A percentile compares a stretch with the other conserved stretches of the same genome.
Evolutionary conservation across 208 protist species (phyloP).

Genomic region (Herpetomonas muscarum): DNA sequence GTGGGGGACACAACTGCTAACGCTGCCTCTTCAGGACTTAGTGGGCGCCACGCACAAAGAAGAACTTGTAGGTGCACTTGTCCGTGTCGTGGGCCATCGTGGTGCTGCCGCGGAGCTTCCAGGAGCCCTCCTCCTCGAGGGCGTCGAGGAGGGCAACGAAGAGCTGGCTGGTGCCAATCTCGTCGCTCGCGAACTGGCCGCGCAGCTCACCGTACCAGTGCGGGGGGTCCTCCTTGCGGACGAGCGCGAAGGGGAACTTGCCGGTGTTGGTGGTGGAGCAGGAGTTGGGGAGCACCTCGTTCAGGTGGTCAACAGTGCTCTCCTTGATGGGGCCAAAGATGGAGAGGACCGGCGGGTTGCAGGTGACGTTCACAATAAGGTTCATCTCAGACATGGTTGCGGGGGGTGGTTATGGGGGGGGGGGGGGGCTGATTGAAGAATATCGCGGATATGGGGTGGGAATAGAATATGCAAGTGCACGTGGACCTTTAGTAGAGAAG

Average conservation of each 20-base stretch:
- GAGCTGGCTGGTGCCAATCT: conserved; percentile 82
- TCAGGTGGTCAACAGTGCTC: conserved; percentile 85
- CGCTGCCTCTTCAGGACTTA: no score
- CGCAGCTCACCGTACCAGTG: conserved; percentile 87
- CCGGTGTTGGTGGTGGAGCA: conserved; percentile 85
- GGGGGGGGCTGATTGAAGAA: no score
- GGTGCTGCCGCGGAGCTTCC: conserved; percentile 80
- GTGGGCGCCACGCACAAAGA: conserved; percentile 69
- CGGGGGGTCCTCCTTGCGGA: conserved; percentile 69
- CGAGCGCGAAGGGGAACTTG: conserved; percentile 71
- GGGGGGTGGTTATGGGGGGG: background rate
- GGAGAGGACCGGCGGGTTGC: conserved; percentile 85
- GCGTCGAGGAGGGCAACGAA: conserved; percentile 78
- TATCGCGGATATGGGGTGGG: no score
- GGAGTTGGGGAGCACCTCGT: conserved; percentile 69
- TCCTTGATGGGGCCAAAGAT: conserved; percentile 89
- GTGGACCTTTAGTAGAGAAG: background rate
- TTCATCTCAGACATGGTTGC: conserved; percentile 69
- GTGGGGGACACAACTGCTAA: no score
- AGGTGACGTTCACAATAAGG: conserved; percentile 87
- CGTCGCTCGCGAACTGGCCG: conserved; percentile 80
- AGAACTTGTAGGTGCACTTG: conserved; percentile 87
- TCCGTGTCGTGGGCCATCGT: conserved; percentile 65
- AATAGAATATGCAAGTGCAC: conserved; percentile 5
- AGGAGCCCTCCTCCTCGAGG: conserved; percentile 84